phyloP scores from a whole-genome alignment of 192 early-diverging fungal genomes.

The Coemansia sp. region DNA sequence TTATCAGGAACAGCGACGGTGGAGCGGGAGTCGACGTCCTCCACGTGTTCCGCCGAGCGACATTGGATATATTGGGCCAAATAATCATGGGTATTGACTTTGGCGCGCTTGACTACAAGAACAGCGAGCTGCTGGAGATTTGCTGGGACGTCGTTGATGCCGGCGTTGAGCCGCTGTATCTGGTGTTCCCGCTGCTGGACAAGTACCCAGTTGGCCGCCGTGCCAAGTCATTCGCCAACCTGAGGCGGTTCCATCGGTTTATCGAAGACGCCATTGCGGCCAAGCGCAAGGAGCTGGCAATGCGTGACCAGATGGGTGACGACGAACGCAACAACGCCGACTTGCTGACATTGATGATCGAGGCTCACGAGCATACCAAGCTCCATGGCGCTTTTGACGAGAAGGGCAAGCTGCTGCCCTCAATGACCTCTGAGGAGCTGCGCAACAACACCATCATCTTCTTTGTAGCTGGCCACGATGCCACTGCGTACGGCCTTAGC shows the following conservation, averaged over 20 bases:
- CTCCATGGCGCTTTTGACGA: slow-evolving; percentile 45
- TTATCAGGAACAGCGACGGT: slow-evolving; percentile 10
- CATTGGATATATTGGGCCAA: slow-evolving; percentile 44
- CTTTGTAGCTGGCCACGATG: slow-evolving; percentile 60
- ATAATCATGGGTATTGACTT: slow-evolving; percentile 51
- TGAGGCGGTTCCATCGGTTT: slow-evolving; percentile 37
- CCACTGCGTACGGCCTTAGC: slow-evolving; percentile 46
- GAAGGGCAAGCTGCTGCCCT: slow-evolving; percentile 38
- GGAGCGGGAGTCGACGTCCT: slow-evolving; percentile 19
- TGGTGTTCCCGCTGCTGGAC: slow-evolving; percentile 54
- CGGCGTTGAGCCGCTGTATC: slow-evolving; percentile 42
- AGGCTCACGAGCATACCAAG: slow-evolving; percentile 51
- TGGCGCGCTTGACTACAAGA: slow-evolving; percentile 44
- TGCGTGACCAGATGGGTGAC: slow-evolving; percentile 13
- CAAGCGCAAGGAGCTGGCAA: slow-evolving; percentile 32
- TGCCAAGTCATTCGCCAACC: slow-evolving; percentile 39
- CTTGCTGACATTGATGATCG: slow-evolving; percentile 58
- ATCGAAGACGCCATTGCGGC: slow-evolving; percentile 41
- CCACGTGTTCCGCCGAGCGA: slow-evolving; percentile 37
- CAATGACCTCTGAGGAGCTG: slow-evolving; percentile 47
- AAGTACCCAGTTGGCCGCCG: slow-evolving; percentile 40
- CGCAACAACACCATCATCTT: slow-evolving; percentile 57
- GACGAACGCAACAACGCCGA: slow-evolving; percentile 42
- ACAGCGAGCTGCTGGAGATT: slow-evolving; percentile 42
- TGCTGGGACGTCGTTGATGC: slow-evolving; percentile 51